phyloP scores from a whole-genome alignment of 2,329 filamentous ascomycete genomes.

The Harringtonia aguacate region DNA sequence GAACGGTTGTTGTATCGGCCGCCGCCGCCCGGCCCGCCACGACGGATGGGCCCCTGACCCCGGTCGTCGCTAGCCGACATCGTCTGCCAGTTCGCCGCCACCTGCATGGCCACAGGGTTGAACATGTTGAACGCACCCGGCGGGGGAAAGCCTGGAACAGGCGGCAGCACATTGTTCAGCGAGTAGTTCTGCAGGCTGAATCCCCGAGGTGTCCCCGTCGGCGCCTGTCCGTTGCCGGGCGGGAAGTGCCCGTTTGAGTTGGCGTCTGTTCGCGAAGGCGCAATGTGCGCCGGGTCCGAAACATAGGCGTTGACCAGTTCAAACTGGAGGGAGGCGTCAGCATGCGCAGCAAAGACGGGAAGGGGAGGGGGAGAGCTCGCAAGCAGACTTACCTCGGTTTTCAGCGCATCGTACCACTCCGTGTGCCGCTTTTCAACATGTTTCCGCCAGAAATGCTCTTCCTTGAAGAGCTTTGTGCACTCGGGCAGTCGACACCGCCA shows the following conservation, averaged over 20 bases:
- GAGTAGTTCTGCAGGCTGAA: conserved; percentile 75
- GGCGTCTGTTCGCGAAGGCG: conserved; percentile 82
- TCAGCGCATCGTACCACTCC: conserved; percentile 74
- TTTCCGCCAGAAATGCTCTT: conserved; percentile 94
- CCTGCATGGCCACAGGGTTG: conserved; percentile 31
- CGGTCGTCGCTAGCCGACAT: background rate
- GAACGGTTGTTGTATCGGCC: conserved; percentile 50
- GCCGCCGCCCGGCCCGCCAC: conserved; percentile 37
- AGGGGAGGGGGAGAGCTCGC: background rate
- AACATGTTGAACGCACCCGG: conserved; percentile 37
- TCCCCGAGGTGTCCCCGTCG: conserved; percentile 77
- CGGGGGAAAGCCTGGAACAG: conserved; percentile 43
- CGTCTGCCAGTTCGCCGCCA: conserved; percentile 36
- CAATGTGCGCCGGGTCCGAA: conserved; percentile 87
- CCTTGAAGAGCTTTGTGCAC: conserved; percentile 95
- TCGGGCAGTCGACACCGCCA: conserved; percentile 95
- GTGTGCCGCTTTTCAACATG: conserved; percentile 92
- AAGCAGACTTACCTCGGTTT: conserved; percentile 59
- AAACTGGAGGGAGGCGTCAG: conserved; percentile 59
- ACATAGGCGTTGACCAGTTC: conserved; percentile 90
- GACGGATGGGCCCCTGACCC: conserved; percentile 53
- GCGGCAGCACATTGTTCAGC: conserved; percentile 47
- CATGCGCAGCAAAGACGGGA: background rate
- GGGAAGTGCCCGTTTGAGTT: conserved; percentile 96
- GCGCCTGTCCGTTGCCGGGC: conserved; percentile 61